These are phyloP conservation scores for Pleodorina starrii DNA, from an alignment of 139 green algal species.

Conservation along the genomic window DNA sequence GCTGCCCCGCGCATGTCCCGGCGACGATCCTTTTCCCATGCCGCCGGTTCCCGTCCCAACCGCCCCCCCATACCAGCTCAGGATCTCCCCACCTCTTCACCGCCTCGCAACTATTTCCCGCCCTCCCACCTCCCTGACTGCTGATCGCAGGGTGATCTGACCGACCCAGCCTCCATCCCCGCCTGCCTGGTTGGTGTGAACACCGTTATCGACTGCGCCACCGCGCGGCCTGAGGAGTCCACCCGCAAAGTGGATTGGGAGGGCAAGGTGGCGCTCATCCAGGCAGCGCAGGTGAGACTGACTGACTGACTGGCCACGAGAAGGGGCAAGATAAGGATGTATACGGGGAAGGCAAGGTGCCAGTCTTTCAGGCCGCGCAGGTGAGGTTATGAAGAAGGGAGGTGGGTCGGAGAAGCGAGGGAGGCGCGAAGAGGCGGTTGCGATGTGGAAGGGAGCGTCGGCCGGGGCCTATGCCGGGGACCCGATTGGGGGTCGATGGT, in stretches of 20 bases:
- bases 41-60: no score
- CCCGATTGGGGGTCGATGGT: no score
- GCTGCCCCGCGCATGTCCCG: no score
- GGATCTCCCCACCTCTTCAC: not conserved
- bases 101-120: not conserved
- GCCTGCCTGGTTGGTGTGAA: conserved; percentile 96
- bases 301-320: not conserved
- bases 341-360: no score
- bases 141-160: conserved; percentile 88
- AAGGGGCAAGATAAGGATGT: not conserved
- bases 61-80: not conserved
- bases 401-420: no score
- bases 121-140: not conserved
- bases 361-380: no score
- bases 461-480: no score
- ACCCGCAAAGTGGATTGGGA: conserved; percentile 96
- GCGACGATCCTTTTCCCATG: no score
- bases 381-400: no score
- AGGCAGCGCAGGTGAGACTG: conserved; percentile 81
- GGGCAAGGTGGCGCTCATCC: conserved; percentile 98
- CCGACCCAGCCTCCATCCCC: conserved; percentile 92
- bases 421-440: no score
- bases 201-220: conserved; percentile 98
- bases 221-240: conserved; percentile 95
- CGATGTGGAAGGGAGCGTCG: no score